Conservation (phyloP, 2,329 filamentous ascomycete genomes). For the Cucurbitaria berberidis region DNA sequence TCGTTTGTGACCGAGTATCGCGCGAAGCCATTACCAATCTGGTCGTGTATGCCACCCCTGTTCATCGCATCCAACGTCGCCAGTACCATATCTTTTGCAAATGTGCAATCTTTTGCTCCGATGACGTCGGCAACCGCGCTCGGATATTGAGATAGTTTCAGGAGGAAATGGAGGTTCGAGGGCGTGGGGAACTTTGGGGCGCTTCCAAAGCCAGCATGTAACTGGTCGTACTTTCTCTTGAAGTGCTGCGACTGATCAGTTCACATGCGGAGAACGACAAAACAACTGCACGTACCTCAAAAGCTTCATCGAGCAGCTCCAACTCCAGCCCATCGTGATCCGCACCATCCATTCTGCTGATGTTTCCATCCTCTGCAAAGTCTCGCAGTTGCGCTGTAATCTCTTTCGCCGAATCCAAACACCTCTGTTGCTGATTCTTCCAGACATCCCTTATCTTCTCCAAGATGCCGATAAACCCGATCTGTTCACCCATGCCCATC, state of each 20-base stretch:
- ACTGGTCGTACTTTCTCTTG: conserved; percentile 29
- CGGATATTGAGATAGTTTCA: conserved; percentile 75
- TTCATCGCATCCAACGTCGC: conserved; percentile 81
- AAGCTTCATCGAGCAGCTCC: conserved; percentile 90
- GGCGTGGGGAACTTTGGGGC: conserved; percentile 92
- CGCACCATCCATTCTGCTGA: conserved; percentile 54
- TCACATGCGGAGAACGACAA: conserved; percentile 49
- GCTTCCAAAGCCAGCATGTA: conserved; percentile 65
- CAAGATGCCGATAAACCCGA: conserved; percentile 84
- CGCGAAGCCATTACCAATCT: conserved; percentile 78
- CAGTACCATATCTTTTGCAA: conserved; percentile 78
- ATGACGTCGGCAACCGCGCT: conserved; percentile 81
- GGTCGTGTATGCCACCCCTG: conserved; percentile 73
- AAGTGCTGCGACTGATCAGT: conserved; percentile 24
- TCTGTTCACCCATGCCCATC: conserved; percentile 57
- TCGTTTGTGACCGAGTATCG: conserved; percentile 89
- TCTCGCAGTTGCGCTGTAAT: conserved; percentile 81
- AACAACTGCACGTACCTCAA: conserved; percentile 51
- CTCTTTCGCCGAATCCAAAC: conserved; percentile 81
- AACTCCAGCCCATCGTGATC: conserved; percentile 78
- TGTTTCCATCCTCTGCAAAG: conserved; percentile 86
- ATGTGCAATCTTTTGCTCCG: conserved; percentile 76
- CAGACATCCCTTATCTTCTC: conserved; percentile 77
- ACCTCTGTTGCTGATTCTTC: conserved; percentile 82
- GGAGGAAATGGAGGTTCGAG: conserved; percentile 80